Base-by-base conservation (phyloP, 495 filamentous ascomycete genomes). In the Penicillium samsonianum region DNA sequence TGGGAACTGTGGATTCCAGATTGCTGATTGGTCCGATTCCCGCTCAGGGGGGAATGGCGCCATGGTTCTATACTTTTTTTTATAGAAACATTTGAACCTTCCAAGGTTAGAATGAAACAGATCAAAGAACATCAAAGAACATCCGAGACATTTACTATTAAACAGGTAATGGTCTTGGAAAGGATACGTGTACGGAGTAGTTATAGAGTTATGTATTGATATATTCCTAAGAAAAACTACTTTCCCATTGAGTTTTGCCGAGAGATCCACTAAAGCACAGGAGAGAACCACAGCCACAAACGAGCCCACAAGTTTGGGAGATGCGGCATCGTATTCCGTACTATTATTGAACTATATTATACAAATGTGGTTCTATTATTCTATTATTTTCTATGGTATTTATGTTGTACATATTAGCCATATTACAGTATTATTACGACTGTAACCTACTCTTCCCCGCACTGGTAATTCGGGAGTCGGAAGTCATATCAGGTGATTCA, bases 11-110 rank as follows among this genome's bases (percentile, higher is more conserved):
- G 50, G 49, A 54, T 46, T 37, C 26, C 35, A 6, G 16, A 17
- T 10, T 38, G 37, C 19, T 60, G 22, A 68, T 68, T 65, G 59
- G 63, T 12, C 26, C 52, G 59, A 59, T 59, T 43, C 20, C 37
- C 48, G 16, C 55, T 65, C 59, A 65, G 59, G 59, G 59, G 52
- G 50, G 26, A n/a, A 53, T 20, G 40, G 47, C 33, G 46, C 41
- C 44, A 51, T 44, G 42, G 33, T 23, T 37, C 20, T 22, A 44
- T 35, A 20, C 19, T 12, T 35, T 45, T 35, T 45, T 54, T 37
- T 45, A 54, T 54, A 35, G 19, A 35, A 33, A 33, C 11, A 11
- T 2, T 31, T 31, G 30, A 10, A 31, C 10, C 30, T 31, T 28
- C 6, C 26, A 28, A 5, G n/a, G n/a, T n/a, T 26, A 6, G 28